phyloP scores from a whole-genome alignment of 1,284 basidiomycete species.

The Sanghuangporus weigelae region DNA sequence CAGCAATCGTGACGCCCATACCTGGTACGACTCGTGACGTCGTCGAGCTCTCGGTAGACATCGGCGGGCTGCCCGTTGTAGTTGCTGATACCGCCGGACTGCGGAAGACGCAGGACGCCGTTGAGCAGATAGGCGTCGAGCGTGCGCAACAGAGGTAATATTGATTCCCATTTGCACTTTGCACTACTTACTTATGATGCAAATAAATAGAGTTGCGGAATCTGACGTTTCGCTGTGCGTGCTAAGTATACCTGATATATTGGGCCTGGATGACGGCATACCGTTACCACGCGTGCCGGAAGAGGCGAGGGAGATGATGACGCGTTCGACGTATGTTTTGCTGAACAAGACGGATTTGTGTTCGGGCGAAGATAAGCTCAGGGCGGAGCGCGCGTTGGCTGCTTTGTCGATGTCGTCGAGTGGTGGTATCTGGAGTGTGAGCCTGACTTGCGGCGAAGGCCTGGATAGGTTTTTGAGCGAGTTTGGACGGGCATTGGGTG shows the following conservation, averaged over 20 bases:
- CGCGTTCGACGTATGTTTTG: slow-evolving; percentile 50
- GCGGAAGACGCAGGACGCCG: slow-evolving; percentile 61
- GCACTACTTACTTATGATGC: too few species aligned
- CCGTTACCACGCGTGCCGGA: slow-evolving; percentile 33
- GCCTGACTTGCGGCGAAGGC: slow-evolving; percentile 57
- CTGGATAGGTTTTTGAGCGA: slow-evolving; percentile 51
- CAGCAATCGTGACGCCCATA: slow-evolving; percentile 81
- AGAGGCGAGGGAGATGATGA: slow-evolving; percentile 43
- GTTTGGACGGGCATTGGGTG: slow-evolving; percentile 48
- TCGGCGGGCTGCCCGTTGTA: slow-evolving; percentile 79
- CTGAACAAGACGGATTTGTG: slow-evolving; percentile 72
- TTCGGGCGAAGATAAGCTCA: not conserved
- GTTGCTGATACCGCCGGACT: slow-evolving; percentile 84
- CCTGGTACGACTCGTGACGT: slow-evolving; percentile 89
- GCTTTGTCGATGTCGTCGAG: not conserved
- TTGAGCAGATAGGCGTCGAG: slow-evolving; percentile 81
- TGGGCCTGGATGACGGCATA: slow-evolving; percentile 12
- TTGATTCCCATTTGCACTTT: too few species aligned
- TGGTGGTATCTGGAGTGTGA: slow-evolving; percentile 47
- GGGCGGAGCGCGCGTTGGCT: slow-evolving; percentile 11
- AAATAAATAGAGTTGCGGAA: slow-evolving; percentile 43
- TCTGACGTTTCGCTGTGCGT: slow-evolving; percentile 78
- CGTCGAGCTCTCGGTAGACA: slow-evolving; percentile 76
- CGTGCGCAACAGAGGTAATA: slow-evolving; percentile 62
- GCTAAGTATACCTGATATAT: slow-evolving; percentile 56